Percentiles rank a stretch among this genome's conserved stretches.
Evolutionary conservation across 2,329 filamentous ascomycete genomes (phyloP).

Genomic region (Cytospora leucostoma): DNA sequence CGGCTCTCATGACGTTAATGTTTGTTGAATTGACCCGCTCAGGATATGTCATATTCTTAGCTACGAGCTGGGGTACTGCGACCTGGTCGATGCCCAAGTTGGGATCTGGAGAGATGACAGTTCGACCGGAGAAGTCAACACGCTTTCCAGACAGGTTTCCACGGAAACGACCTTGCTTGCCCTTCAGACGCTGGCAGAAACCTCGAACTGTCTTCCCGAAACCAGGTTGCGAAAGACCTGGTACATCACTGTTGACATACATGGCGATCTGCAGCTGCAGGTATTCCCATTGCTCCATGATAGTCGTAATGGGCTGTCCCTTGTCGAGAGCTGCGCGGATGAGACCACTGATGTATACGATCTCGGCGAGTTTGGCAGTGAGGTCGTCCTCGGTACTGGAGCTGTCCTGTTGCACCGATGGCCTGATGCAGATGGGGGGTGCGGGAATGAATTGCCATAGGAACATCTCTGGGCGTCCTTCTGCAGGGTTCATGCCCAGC

Average conservation of each 20-base stretch:
- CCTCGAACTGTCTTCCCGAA: conserved; percentile 88
- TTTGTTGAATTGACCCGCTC: conserved; percentile 86
- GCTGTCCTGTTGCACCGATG: conserved; percentile 89
- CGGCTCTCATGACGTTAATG: conserved; percentile 73
- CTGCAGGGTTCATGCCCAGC: conserved; percentile 80
- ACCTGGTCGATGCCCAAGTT: conserved; percentile 94
- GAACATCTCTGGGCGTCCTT: conserved; percentile 93
- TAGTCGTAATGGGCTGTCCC: conserved; percentile 80
- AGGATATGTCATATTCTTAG: conserved; percentile 93
- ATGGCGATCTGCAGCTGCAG: conserved; percentile 93
- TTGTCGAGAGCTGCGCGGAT: conserved; percentile 81
- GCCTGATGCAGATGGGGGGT: conserved; percentile 89
- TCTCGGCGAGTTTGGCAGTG: conserved; percentile 95
- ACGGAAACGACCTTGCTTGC: conserved; percentile 95
- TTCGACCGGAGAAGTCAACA: conserved; percentile 96
- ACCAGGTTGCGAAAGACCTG: conserved; percentile 84
- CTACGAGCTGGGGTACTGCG: conserved; percentile 86
- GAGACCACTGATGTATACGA: conserved; percentile 87
- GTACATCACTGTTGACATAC: conserved; percentile 97
- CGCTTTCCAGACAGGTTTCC: conserved; percentile 97
- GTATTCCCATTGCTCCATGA: conserved; percentile 99
- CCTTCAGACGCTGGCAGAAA: conserved; percentile 93
- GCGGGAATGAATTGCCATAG: conserved; percentile 96
- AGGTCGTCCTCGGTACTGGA: conserved; percentile 96
- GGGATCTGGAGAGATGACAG: conserved; percentile 95